Base-by-base conservation (phyloP, 768 basidiomycete species). In the Omphalotus guepiniiformis region DNA sequence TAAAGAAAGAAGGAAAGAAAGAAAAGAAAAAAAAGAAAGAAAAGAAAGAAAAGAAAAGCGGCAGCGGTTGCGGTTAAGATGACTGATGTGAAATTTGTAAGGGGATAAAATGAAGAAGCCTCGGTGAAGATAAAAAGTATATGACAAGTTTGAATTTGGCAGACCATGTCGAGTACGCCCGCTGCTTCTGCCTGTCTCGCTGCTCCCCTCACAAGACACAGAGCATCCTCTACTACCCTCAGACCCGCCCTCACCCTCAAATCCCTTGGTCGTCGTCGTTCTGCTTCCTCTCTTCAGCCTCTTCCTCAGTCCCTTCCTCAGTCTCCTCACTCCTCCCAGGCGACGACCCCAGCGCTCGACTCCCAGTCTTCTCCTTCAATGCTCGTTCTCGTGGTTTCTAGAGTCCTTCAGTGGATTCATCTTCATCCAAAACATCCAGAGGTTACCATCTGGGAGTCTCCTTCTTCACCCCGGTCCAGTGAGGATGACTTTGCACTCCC, bases 141-240 rank as follows among this genome's bases (percentile, higher is more conserved):
- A n/a, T n/a, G n/a, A n/a, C n/a, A n/a, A n/a, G n/a, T n/a, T n/a
- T n/a, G n/a, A n/a, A n/a, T n/a, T n/a, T n/a, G n/a, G n/a, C n/a
- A n/a, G n/a, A n/a, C n/a, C n/a, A n/a, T n/a, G n/a, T n/a, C n/a
- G n/a, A n/a, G n/a, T n/a, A n/a, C n/a, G n/a, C n/a, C n/a, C n/a
- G n/a, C n/a, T n/a, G n/a, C n/a, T n/a, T n/a, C n/a, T n/a, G n/a
- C n/a, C n/a, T n/a, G n/a, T n/a, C n/a, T n/a, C 32, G 61, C 66
- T 50, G 76, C 77, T 37, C 71, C 69, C 45, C 64, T 66, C 30
- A 65, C 64, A 56, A 77, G 78, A 58, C 69, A 68, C 58, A 78
- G 80, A 47, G 79, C 82, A 0, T 82, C 76, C 38, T 84, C 82
- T 36, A 78, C 78, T 21, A 76, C 70, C 53, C 72, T 83, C 39